These are phyloP conservation scores for Blastobotrys apis DNA, from an alignment of 1,139 yeast species.

Conservation along the genomic window DNA sequence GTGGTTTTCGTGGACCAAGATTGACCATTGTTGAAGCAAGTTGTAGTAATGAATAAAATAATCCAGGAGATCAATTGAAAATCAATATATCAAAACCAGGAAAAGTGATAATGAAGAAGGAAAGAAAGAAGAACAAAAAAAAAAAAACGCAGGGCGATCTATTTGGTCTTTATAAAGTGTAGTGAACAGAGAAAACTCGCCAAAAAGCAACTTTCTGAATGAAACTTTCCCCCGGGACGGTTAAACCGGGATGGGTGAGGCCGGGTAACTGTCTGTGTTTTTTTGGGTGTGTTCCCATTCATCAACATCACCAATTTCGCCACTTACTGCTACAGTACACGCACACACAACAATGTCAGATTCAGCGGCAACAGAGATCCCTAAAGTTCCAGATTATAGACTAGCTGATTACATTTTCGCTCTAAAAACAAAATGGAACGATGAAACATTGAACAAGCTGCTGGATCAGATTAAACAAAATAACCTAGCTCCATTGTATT, in stretches of 20 bases:
- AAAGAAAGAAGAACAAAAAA: background rate
- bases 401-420: conserved; percentile 75
- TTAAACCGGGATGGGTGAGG: background rate
- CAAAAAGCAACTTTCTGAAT: background rate
- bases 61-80: too few species aligned
- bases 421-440: conserved; percentile 45
- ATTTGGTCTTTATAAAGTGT: background rate
- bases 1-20: conserved; percentile 80
- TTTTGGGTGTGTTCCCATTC: too few species aligned
- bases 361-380: conserved; percentile 11
- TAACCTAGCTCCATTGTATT: conserved; percentile 81
- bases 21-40: conserved; percentile 53
- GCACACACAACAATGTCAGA: conserved; percentile 5
- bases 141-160: background rate
- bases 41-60: background rate
- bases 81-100: background rate
- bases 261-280: background rate
- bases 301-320: background rate
- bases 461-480: conserved; percentile 52
- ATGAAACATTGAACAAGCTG: conserved; percentile 46
- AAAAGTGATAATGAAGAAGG: background rate
- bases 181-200: background rate
- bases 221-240: background rate
- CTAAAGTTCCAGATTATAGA: conserved; percentile 47
- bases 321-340: background rate